phyloP scores from a whole-genome alignment of 805 yeast species.

The Candida rishiriensis region DNA sequence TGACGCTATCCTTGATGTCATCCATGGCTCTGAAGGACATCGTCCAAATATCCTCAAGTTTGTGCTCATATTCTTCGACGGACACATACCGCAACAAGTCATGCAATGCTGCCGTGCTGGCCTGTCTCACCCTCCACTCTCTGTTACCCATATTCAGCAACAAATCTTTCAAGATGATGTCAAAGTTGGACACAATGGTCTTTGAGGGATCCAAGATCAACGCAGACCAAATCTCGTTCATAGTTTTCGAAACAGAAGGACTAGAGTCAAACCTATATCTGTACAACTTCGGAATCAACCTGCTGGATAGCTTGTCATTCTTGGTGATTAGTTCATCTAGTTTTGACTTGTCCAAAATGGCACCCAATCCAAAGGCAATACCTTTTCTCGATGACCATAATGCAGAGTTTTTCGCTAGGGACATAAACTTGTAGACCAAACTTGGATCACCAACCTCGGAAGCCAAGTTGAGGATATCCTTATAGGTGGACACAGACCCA shows the following conservation, averaged over 20 bases:
- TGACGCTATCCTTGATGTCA: constrained; percentile 90
- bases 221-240: constrained; percentile 85
- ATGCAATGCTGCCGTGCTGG: constrained; percentile 66
- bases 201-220: constrained; percentile 53
- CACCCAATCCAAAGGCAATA: constrained; percentile 88
- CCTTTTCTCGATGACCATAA: constrained; percentile 93
- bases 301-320: constrained; percentile 49
- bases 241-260: constrained; percentile 65
- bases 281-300: constrained; percentile 75
- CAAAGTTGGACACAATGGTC: constrained; percentile 50
- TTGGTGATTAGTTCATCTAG: constrained; percentile 56
- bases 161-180: constrained; percentile 59
- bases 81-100: constrained; percentile 65
- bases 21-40: constrained; percentile 88
- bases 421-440: constrained; percentile 90
- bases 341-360: constrained; percentile 74
- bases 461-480: constrained; percentile 82
- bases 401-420: constrained; percentile 80
- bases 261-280: constrained; percentile 86
- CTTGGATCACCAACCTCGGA: constrained; percentile 95
- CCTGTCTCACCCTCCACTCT: constrained; percentile 94
- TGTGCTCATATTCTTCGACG: constrained; percentile 44
- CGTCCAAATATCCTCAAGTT: constrained; percentile 71
- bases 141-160: constrained; percentile 65
- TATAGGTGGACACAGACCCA: constrained; percentile 85